Evolutionary conservation across 805 yeast genomes (phyloP).

Genomic region (Zygoascus flipseniorum): DNA sequence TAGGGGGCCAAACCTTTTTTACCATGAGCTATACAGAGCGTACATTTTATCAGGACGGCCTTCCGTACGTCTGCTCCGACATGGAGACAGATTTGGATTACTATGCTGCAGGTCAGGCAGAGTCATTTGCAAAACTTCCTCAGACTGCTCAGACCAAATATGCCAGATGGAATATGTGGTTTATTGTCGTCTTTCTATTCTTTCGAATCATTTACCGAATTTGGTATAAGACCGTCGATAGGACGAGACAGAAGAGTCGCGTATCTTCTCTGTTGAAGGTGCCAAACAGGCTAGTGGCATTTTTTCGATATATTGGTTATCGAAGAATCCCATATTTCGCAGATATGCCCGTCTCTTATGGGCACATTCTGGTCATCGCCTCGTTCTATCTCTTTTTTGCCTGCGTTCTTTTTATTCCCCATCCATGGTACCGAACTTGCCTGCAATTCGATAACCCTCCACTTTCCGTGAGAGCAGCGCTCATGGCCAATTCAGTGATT

Average conservation of each 20-base stretch:
- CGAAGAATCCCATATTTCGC: constrained; percentile 7
- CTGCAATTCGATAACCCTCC: constrained; percentile 16
- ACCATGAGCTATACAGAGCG: not conserved
- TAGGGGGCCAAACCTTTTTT: not conserved
- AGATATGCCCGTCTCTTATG: constrained; percentile 11
- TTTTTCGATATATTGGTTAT: constrained; percentile 11
- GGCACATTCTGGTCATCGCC: constrained; percentile 2
- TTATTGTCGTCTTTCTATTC: constrained; percentile 6
- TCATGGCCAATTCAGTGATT: constrained; percentile 17
- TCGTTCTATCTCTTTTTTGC: constrained; percentile 7
- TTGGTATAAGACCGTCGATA: constrained; percentile 4
- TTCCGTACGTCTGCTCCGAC: not conserved
- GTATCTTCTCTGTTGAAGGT: not conserved
- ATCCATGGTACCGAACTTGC: constrained; percentile 14
- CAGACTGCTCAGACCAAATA: constrained; percentile 9
- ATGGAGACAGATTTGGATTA: not conserved
- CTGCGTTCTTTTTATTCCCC: constrained; percentile 11
- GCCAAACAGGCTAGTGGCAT: constrained; percentile 4
- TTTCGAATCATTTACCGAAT: constrained; percentile 6
- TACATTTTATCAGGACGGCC: not conserved
- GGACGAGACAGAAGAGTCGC: not conserved
- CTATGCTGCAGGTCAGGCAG: constrained; percentile 7
- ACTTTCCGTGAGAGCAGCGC: constrained; percentile 13
- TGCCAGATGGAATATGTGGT: constrained; percentile 11
- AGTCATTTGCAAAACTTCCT: constrained; percentile 6